Evolutionary conservation across 73 alveolate species (phyloP), one percentile per base, ranked within the genome.

Genomic region (Paramecium biaurelia): DNA sequence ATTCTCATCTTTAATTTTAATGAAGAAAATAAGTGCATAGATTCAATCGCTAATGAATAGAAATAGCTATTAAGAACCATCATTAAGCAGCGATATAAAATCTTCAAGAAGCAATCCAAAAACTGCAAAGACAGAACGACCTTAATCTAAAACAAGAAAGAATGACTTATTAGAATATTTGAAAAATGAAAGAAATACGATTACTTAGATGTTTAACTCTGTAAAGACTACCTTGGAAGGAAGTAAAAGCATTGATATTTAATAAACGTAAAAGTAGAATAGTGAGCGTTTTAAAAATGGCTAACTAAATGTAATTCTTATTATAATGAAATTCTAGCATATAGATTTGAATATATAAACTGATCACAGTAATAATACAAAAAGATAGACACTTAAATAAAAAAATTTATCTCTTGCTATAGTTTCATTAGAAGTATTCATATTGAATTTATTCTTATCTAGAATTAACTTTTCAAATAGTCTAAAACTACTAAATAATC

Each of bases 71-170:
- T 63, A 63, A 63, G 84, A 63, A 24, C 45, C 84, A 11, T 32
- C 84, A 23, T 24, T 63, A 30, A 63, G 45, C 24, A n/a, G 9
- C 1, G 84, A 63, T 26, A 63, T 63, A 2, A 63, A 63, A 63
- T 30, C 41, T 63, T 26, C 84, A 14, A 20, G 45, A 63, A 26
- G 84, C 43, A 35, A 37, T 79, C 37, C 57, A 37, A 79, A 79
- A 47, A 10, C 18, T 14, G 90, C 90, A n/a, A 79, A 79, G 32
- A 79, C 90, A 37, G 90, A 79, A 34, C 47, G 90, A 41, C 90
- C 90, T 38, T 23, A 32, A 79, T 79, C 90, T n/a, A 79, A 79
- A 41, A 79, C 18, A 4, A 12, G 4, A 23, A 41, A 79, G 43
- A 23, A 38, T 23, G 90, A 79, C 74, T 79, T 79, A 45, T 42